Conservation (phyloP, 352 stramenopile species). For the Pythium guiyangense region DNA sequence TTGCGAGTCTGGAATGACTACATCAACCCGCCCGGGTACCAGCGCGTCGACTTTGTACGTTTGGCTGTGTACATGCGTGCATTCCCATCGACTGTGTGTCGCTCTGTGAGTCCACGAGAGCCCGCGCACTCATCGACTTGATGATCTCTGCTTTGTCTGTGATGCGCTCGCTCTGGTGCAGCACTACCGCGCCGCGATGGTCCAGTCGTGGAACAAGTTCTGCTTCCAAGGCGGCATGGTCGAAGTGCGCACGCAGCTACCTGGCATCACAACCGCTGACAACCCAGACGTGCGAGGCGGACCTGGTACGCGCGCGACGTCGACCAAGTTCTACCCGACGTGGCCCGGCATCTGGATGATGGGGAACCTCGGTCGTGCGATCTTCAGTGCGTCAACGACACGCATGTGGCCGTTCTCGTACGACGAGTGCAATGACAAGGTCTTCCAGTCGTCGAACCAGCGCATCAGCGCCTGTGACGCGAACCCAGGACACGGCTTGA, state of each 20-base stretch:
- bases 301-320: constrained; percentile 42
- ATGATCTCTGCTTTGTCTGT: no score
- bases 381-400: constrained; percentile 62
- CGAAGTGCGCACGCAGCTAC: constrained; percentile 88
- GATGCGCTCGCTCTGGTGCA: no score
- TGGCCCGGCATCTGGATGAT: no score
- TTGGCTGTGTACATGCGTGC: no score
- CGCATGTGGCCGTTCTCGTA: constrained; percentile 97
- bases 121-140: no score
- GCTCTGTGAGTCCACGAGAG: no score
- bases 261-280: constrained; percentile 46
- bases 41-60: constrained; percentile 31
- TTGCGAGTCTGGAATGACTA: no score
- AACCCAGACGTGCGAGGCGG: constrained; percentile 46
- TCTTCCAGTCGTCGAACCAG: constrained; percentile 66
- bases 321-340: constrained; percentile 65
- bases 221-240: constrained; percentile 94
- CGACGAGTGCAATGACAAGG: constrained; percentile 81
- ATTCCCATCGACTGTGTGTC: no score
- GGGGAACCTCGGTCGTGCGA: no score
- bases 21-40: constrained; percentile 36
- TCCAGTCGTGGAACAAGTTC: constrained; percentile 94
- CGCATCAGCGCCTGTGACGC: no score
- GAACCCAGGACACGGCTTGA: no score
- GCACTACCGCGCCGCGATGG: constrained; percentile 68